Evolutionary conservation across 768 basidiomycete species (phyloP), one percentile per base, ranked within the genome.

Genomic region (Tricholoma hemisulphureum): DNA sequence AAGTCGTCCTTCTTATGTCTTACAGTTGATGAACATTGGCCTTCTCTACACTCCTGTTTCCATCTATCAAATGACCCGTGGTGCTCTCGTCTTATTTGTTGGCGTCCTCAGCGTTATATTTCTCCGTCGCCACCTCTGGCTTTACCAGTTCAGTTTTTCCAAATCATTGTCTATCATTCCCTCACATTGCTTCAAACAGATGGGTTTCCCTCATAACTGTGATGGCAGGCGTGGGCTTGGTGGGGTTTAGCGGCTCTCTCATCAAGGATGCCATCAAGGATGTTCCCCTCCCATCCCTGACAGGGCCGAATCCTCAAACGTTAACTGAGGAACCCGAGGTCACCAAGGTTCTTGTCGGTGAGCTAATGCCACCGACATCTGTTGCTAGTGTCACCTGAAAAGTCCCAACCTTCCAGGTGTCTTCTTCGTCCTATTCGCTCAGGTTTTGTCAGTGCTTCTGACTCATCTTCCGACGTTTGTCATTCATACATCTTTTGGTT

Each of bases 21-120:
- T n/a, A 34, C 57, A 83, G 82, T 68, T 97, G 63, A 98, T 98
- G 97, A 97, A 97, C 69, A 80, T 96, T 63, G 97, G 97, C 55
- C 82, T 99, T 48, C 82, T 99, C 34, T 93, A 95, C 72, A 95
- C 95, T 1, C 96, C 96, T 26, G 97, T 99, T 55, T 95, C 92
- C 41, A 93, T 98, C 65, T 98, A 93, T 78, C 96, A 97, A 73
- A 96, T 97, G 95, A 93, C 88, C 59, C 86, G 90, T 58, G 95
- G 95, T 51, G 89, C 93, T 41, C 85, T 97, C 57, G 93, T 97
- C 49, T 82, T 96, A 54, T 98, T 95, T 73, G 96, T 98, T 58
- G 96, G 94, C 46, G 68, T 91, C 55, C 83, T 98, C 64, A 91
- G 89, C 51, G 95, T 98, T 66, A 70, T 95, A 56, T 98, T 98